These are phyloP conservation scores for Malassezia restricta DNA, from an alignment of 1,284 basidiomycete genomes.

Conservation along the genomic window DNA sequence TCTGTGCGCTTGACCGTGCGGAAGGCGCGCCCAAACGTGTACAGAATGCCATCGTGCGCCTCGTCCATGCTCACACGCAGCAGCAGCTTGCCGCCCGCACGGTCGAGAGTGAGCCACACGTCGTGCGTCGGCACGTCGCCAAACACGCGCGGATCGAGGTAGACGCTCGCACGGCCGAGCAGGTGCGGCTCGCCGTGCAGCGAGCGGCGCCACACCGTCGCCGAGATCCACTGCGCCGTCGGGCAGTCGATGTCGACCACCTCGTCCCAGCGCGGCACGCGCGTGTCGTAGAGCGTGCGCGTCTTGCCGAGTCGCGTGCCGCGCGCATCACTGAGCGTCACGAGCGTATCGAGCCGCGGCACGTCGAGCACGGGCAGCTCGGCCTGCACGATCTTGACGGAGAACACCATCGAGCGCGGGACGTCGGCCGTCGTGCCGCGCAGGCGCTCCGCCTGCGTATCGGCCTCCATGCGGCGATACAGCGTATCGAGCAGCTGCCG, in stretches of 20 bases:
- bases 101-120: slow-evolving; percentile 80
- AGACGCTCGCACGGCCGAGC: slow-evolving; percentile 80
- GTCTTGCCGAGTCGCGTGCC: slow-evolving; percentile 87
- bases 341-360: slow-evolving; percentile 63
- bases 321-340: slow-evolving; percentile 82
- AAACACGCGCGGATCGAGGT: slow-evolving; percentile 76
- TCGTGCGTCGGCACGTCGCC: slow-evolving; percentile 83
- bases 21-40: slow-evolving; percentile 94
- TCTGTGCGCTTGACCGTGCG: slow-evolving; percentile 85
- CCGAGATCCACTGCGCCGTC: slow-evolving; percentile 80
- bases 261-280: slow-evolving; percentile 90
- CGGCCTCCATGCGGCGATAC: slow-evolving; percentile 80
- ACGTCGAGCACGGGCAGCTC: not conserved
- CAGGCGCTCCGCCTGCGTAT: slow-evolving; percentile 59
- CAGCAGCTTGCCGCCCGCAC: slow-evolving; percentile 63
- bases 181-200: slow-evolving; percentile 53
- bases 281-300: slow-evolving; percentile 81
- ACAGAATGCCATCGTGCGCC: slow-evolving; percentile 93
- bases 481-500: slow-evolving; percentile 80
- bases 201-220: slow-evolving; percentile 79
- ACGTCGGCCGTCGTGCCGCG: slow-evolving; percentile 14
- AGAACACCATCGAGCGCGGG: not conserved
- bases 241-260: slow-evolving; percentile 81
- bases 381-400: slow-evolving; percentile 9
- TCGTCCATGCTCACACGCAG: slow-evolving; percentile 94